Evolutionary conservation across 345 rosid genomes (phyloP).

Genomic region (Populus davidiana): DNA sequence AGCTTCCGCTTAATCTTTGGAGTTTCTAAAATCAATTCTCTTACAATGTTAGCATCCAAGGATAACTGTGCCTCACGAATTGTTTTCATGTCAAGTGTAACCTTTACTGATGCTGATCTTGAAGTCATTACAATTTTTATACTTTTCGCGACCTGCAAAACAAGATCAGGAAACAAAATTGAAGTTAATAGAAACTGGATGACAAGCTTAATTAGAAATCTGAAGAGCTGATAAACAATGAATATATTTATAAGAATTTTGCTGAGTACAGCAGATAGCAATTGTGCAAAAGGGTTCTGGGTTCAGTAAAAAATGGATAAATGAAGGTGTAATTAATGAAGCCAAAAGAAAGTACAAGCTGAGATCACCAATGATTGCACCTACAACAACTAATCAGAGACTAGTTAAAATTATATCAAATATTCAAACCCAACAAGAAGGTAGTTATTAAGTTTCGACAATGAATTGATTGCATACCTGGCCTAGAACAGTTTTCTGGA

Average conservation of each 20-base stretch:
- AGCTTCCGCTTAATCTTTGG: constrained; percentile 56
- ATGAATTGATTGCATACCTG: constrained; percentile 51
- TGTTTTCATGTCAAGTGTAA: constrained; percentile 63
- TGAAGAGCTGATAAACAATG: background rate
- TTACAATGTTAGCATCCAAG: constrained; percentile 71
- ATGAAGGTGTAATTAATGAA: background rate
- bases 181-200: constrained; percentile 5
- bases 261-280: background rate
- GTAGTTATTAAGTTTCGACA: background rate
- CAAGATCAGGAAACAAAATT: constrained; percentile 11
- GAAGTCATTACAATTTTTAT: constrained; percentile 76
- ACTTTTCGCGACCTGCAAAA: constrained; percentile 73
- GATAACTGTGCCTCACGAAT: constrained; percentile 64
- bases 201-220: background rate
- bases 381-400: background rate
- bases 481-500: constrained; percentile 77
- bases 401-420: constrained; percentile 1
- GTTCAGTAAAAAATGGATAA: background rate
- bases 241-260: background rate
- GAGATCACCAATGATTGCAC: background rate
- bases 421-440: background rate
- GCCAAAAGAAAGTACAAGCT: background rate
- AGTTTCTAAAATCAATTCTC: constrained; percentile 61
- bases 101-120: constrained; percentile 66
- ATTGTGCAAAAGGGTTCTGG: background rate